A percentile compares a stretch with the other conserved stretches of the same genome.
Evolutionary conservation across 2,329 filamentous ascomycete species (phyloP).

Genomic region (Metarhizium humberi): DNA sequence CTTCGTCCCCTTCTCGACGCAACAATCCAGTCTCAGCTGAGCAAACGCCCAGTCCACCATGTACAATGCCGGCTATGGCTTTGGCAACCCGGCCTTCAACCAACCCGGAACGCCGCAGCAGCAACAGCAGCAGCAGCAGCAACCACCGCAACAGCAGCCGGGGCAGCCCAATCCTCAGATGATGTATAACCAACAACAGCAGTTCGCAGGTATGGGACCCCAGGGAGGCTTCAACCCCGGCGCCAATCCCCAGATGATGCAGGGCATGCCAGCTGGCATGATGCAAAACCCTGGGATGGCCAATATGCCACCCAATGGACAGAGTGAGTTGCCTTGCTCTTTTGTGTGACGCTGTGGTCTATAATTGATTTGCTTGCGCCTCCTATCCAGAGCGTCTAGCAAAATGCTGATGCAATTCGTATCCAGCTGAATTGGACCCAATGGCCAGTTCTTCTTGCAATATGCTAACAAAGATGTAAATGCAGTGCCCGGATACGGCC

Average conservation of each 20-base stretch:
- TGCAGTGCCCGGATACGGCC: conserved; percentile 47
- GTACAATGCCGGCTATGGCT: conserved; percentile 47
- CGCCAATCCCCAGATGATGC: conserved; percentile 47
- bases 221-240: conserved; percentile 41
- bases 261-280: conserved; percentile 46
- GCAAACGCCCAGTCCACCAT: conserved; percentile 23
- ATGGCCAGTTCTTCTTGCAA: not conserved
- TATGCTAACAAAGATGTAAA: conserved; percentile 9
- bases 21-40: not conserved
- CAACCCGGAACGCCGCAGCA: conserved; percentile 30
- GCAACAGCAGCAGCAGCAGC: conserved; percentile 34
- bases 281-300: conserved; percentile 54
- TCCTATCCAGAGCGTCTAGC: not conserved
- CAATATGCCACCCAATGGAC: conserved; percentile 49
- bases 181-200: conserved; percentile 50
- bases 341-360: not conserved
- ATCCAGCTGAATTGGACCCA: not conserved
- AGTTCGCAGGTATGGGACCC: conserved; percentile 43
- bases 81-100: conserved; percentile 40
- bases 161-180: conserved; percentile 38
- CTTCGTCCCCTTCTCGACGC: not conserved
- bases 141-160: conserved; percentile 32
- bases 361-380: not conserved
- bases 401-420: not conserved
- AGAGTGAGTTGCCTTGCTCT: conserved; percentile 39